These are phyloP conservation scores for Fusarium incarnatum DNA, from an alignment of 2,329 filamentous ascomycete genomes.

Conservation along the genomic window DNA sequence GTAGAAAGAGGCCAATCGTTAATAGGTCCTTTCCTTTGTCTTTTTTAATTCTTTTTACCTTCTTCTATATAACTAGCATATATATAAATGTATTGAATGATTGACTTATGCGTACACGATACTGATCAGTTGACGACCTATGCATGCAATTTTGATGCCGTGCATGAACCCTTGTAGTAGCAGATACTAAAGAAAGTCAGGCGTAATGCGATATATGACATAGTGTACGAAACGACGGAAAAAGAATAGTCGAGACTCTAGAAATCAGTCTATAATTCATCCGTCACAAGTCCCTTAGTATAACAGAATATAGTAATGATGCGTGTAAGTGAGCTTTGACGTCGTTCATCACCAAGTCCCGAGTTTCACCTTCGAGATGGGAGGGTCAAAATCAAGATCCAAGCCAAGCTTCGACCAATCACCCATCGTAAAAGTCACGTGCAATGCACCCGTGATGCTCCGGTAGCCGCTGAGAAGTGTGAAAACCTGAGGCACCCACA, in stretches of 20 bases:
- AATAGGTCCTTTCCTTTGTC: background rate
- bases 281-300: background rate
- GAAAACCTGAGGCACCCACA: conserved; percentile 32
- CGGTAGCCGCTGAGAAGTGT: conserved; percentile 14
- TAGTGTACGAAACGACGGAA: background rate
- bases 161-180: background rate
- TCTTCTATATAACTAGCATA: background rate
- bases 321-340: conserved; percentile 17
- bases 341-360: background rate
- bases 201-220: background rate
- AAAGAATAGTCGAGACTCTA: background rate
- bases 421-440: conserved; percentile 4
- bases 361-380: background rate
- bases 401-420: conserved; percentile 16
- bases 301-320: background rate
- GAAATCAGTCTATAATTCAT: background rate
- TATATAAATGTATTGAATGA: background rate
- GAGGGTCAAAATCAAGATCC: conserved; percentile 7
- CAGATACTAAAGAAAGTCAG: background rate
- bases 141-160: background rate
- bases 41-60: background rate
- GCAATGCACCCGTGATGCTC: conserved; percentile 26
- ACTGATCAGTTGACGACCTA: background rate
- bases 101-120: background rate
- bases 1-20: background rate